Conservation (phyloP, 2,329 filamentous ascomycete genomes). For the Bipolaris zeicola region DNA sequence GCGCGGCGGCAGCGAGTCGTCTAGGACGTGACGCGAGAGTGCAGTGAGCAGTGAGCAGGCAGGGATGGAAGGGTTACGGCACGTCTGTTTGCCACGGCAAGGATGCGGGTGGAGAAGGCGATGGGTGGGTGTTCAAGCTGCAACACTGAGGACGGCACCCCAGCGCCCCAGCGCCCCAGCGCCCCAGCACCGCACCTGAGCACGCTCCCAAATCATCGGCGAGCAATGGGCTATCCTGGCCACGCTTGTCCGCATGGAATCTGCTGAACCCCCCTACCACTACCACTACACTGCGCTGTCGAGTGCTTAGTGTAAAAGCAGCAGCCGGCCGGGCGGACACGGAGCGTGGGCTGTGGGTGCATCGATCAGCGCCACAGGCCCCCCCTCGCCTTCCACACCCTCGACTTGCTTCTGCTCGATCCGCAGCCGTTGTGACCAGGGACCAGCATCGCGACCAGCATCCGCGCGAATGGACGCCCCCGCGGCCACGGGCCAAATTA, state of each 20-base stretch:
- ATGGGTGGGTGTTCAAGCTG: slow-evolving; percentile 22
- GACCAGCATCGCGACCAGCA: slow-evolving; percentile 25
- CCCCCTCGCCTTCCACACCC: not conserved
- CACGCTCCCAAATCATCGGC: slow-evolving; percentile 5
- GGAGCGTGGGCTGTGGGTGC: slow-evolving; percentile 8
- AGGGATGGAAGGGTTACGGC: slow-evolving; percentile 23
- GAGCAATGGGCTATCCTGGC: slow-evolving; percentile 22
- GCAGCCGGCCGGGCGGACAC: not conserved
- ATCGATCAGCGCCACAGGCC: slow-evolving; percentile 15
- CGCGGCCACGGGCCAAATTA: slow-evolving; percentile 28
- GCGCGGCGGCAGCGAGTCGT: slow-evolving; percentile 36
- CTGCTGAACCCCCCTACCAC: not conserved
- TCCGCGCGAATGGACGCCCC: slow-evolving; percentile 30
- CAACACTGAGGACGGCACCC: slow-evolving; percentile 7
- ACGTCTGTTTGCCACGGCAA: slow-evolving; percentile 27
- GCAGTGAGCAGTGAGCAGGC: slow-evolving; percentile 19
- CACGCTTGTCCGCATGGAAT: slow-evolving; percentile 29
- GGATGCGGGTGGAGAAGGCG: slow-evolving; percentile 18
- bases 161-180: too few species aligned
- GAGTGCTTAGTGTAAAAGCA: slow-evolving; percentile 5
- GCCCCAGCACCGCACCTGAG: too few species aligned
- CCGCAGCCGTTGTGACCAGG: slow-evolving; percentile 32
- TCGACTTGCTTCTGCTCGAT: slow-evolving; percentile 21
- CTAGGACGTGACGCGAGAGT: slow-evolving; percentile 30
- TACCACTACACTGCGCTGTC: too few species aligned